Base-by-base conservation (phyloP, 129 eudicot genomes). In the Helichrysum umbraculigerum region DNA sequence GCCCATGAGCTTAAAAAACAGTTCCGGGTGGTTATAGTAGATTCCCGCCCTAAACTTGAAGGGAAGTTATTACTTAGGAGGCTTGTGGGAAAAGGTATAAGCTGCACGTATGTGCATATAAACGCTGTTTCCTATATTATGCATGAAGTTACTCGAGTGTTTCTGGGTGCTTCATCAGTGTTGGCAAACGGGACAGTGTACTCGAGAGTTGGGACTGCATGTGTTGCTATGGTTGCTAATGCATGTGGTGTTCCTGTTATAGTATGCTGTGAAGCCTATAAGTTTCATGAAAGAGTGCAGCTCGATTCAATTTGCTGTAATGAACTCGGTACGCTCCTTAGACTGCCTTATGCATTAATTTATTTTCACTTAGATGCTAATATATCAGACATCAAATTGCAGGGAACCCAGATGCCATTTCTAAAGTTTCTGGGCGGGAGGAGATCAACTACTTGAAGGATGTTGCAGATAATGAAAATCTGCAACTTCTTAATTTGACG, bases 221-320 rank as follows among this genome's bases (percentile, higher is more conserved):
- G 86, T 82, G 92, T 95, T 70, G 99, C 99, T 62, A 95, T 95
- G 99, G 97, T 95, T 73, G 99, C 99, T 69, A 91, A 91, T 83
- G 94, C 91, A 11, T 91, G 91, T 76, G 89, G 73, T 71, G 89
- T 95, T 78, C 99, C 99, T 0, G 97, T 95, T 68, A 81, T 95
- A 44, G 84, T 95, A 25, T 95, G 99, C 54, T 95, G 97, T 76
- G 99, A 95, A 86, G 99, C 99, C 12, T 95, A 91, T 86, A 95
- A 95, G 72, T 95, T 95, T 81, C 97, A 95, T 73, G 97, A 95
- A 79, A 74, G 97, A 78, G 99, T 95, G 70, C 99, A 95, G 67
- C 97, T 95, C 17, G 97, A 95, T 85, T 95, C 99, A 6, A 89
- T 95, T 81, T 95, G 99, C 81, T 91, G 84, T 72, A 95, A 95